Base-by-base conservation (phyloP, 148 eudicot genomes). In the Spergularia bocconei region DNA sequence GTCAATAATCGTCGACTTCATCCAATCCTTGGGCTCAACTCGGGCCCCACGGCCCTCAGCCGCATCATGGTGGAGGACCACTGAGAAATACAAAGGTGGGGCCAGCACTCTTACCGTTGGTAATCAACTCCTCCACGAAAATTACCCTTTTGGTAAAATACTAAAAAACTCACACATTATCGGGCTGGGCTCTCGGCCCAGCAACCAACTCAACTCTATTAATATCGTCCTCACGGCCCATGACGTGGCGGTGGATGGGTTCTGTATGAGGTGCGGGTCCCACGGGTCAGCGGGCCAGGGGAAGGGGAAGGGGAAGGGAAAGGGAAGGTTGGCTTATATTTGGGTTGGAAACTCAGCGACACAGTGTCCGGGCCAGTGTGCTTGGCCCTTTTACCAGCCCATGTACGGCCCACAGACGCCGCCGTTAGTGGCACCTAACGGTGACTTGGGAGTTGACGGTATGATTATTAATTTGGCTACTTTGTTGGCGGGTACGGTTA, bases 41-140 rank as follows among this genome's bases (percentile, higher is more conserved):
- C 50, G 44, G 2, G 14, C 71, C 12, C 83, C 77, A 6, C 85
- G 13, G 0, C 97, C 97, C 25, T 87, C 93, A 13, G 90, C 79
- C 36, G 74, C 93, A 0, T 77, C 91, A 0, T 91, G 97, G 93
- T 91, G 97, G 97, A 48, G 74, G 21, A 86, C 88, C 15, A 91
- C 88, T 1, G 83, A 82, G 68, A 86, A 83, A n/a, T 91, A 89
- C 91, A 79, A 77, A 11, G 83, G 85, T 12, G 86, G 88, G 19
- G 41, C 81, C 20, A 48, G 71, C 62, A 67, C 73, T 60, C 78
- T 89, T 55, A 69, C 36, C 19, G 73, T 89, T 51, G 87, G 87
- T 10, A 78, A 50, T 1, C 97, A 91, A 74, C 23, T 79, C 54
- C 64, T 82, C 33, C 78, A 59, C n/a, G 79, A 84, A 8, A 77